phyloP scores from a whole-genome alignment of 306 rosid genomes.

The Vigna reflexopilosa region DNA sequence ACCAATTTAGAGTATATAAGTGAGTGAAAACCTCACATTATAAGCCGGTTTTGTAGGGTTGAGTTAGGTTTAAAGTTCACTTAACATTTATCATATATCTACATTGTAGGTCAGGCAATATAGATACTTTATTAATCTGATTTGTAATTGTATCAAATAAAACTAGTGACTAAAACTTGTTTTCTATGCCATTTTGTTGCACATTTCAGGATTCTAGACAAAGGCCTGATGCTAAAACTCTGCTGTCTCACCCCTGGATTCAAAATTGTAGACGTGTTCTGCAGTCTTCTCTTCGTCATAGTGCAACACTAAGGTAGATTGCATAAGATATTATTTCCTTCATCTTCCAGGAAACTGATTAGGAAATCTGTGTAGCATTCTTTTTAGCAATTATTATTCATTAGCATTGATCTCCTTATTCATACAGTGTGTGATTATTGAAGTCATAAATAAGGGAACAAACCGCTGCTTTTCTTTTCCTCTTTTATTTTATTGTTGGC shows the following conservation, averaged over 20 bases:
- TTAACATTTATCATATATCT: not conserved
- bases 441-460: not conserved
- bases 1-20: no score
- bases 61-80: no score
- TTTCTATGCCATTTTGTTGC: conserved; percentile 44
- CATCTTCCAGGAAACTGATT: not conserved
- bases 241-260: conserved; percentile 97
- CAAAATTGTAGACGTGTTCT: conserved; percentile 80
- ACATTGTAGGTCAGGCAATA: conserved; percentile 27
- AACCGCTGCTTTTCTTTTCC: not conserved
- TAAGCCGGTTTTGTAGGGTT: no score
- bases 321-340: conserved; percentile 31
- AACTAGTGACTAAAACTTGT: conserved; percentile 33
- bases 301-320: conserved; percentile 82
- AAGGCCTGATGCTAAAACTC: conserved; percentile 96
- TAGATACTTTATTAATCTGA: conserved; percentile 32
- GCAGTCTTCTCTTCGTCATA: conserved; percentile 95
- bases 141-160: conserved; percentile 23
- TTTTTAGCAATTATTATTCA: not conserved
- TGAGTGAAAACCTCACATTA: no score
- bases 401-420: not conserved
- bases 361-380: not conserved
- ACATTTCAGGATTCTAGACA: conserved; percentile 93
- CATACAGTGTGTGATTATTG: not conserved
- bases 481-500: not conserved